Conservation (phyloP, 2,329 filamentous ascomycete species). For the Fusarium temperatum region DNA sequence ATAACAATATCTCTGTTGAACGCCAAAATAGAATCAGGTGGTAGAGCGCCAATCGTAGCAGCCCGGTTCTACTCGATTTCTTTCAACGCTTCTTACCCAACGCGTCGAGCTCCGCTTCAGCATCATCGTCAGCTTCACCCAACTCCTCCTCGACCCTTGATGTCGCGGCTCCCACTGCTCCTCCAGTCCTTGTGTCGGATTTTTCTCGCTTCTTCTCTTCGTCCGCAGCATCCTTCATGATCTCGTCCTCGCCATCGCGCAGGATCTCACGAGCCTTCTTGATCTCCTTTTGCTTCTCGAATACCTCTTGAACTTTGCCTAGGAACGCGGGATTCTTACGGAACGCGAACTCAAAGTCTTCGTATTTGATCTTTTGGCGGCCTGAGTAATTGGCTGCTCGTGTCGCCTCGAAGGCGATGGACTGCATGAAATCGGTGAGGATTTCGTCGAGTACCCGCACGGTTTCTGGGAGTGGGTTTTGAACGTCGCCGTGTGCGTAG, state of each 20-base stretch:
- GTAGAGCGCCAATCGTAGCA: background rate
- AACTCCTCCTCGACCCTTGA: slow-evolving; percentile 58
- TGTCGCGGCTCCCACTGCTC: slow-evolving; percentile 44
- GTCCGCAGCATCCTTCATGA: slow-evolving; percentile 62
- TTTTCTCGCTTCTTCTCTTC: slow-evolving; percentile 53
- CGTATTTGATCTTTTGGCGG: slow-evolving; percentile 96
- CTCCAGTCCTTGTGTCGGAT: slow-evolving; percentile 38
- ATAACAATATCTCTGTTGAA: slow-evolving; percentile 5
- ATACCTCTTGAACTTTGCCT: slow-evolving; percentile 87
- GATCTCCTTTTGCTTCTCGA: slow-evolving; percentile 87
- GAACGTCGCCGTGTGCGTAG: slow-evolving; percentile 81
- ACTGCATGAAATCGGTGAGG: slow-evolving; percentile 94
- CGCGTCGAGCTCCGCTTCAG: slow-evolving; percentile 53
- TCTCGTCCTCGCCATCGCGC: slow-evolving; percentile 70
- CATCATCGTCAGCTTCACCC: slow-evolving; percentile 63
- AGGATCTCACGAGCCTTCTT: slow-evolving; percentile 83
- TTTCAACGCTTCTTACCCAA: slow-evolving; percentile 51
- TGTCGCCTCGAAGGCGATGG: slow-evolving; percentile 89
- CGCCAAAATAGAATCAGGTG: background rate
- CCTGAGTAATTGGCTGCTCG: slow-evolving; percentile 85
- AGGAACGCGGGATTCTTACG: slow-evolving; percentile 85
- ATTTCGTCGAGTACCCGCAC: slow-evolving; percentile 92
- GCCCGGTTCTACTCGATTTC: background rate
- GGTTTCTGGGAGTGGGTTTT: slow-evolving; percentile 82
- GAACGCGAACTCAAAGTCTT: slow-evolving; percentile 96